Percentiles rank a stretch among this genome's conserved stretches.
These are phyloP conservation scores for Eragrostis nindensis DNA, from an alignment of 176 grass and related monocot species.

Conservation along the genomic window DNA sequence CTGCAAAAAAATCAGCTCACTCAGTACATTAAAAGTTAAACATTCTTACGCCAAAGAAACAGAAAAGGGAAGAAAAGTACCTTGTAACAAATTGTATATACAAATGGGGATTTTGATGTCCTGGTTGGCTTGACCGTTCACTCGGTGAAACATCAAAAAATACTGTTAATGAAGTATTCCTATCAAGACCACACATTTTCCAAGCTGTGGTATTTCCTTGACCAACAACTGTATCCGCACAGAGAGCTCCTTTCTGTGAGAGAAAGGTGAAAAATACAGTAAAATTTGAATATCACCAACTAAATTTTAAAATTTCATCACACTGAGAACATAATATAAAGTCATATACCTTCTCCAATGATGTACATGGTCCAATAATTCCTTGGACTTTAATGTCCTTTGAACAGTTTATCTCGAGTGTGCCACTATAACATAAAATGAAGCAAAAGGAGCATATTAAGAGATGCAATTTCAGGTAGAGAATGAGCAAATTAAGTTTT, in stretches of 20 bases:
- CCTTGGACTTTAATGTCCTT: constrained; percentile 99
- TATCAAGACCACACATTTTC: constrained; percentile 97
- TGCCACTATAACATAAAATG: constrained; percentile 64
- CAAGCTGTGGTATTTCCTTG: constrained; percentile 93
- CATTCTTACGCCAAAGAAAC: constrained; percentile 22
- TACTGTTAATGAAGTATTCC: constrained; percentile 87
- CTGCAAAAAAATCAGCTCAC: constrained; percentile 47
- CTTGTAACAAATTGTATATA: constrained; percentile 97
- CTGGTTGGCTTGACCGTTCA: constrained; percentile 74
- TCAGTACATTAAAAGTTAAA: constrained; percentile 45
- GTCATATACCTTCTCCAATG: constrained; percentile 93
- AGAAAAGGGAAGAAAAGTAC: constrained; percentile 45
- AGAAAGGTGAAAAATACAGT: constrained; percentile 4
- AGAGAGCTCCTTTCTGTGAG: constrained; percentile 87
- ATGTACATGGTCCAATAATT: constrained; percentile 94
- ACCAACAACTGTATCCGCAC: constrained; percentile 85
- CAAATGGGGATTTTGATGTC: constrained; percentile 75
- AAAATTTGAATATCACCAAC: constrained; percentile 29
- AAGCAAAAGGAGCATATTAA: constrained; percentile 25
- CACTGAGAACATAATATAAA: constrained; percentile 18
- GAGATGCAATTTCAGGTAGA: neutral
- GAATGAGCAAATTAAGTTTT: too few relatives aligned
- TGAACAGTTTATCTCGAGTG: constrained; percentile 94
- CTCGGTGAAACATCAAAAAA: constrained; percentile 98
- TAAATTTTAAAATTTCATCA: neutral